Base-by-base conservation (phyloP, 306 rosid species). In the Medicago lupulina region DNA sequence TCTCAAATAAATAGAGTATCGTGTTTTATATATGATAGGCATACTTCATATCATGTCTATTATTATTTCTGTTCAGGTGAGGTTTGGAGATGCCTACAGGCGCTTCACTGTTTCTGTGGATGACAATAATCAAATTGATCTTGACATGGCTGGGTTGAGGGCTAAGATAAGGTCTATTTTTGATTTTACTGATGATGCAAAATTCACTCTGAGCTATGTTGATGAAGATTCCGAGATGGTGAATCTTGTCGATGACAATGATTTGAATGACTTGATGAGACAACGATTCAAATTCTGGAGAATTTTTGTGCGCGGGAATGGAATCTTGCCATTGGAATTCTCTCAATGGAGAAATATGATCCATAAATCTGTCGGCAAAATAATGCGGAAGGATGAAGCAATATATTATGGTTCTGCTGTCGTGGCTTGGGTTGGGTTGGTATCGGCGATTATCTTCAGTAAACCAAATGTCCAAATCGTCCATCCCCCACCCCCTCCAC, bases 221-320 rank as follows among this genome's bases (percentile, higher is more conserved):
- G 99, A 96, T 46, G 99, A 96, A 85, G 99, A 96, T 79, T 98
- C 97, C 2, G 99, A 96, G 83, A 44, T 75, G 21, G 98, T 96
- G 62, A 80, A 96, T 18, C 85, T 96, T 1, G 92, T 83, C 60
- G 93, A 90, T 64, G 97, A 90, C 36, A 89, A 86, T 73, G 99
- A 96, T 86, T 84, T 96, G 68, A 80, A 19, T 69, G 99, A 96
- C 67, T 83, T 84, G 76, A 79, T 84, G 97, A 84, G 76, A 78
- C 99, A 96, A 82, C 34, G 57, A 21, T 76, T 96, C 51, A 90
- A 83, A 53, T 90, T 89, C 83, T 77, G 90, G 91, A 90, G 81
- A 79, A 90, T 92, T 69, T 77, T 83, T 66, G 92, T 96, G 4
- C 38, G 38, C 5, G 38, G 38, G 38, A 34, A 34, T 34, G 38